Evolutionary conservation across 2,329 filamentous ascomycete genomes (phyloP).

Genomic region (Cordyceps fumosorosea): DNA sequence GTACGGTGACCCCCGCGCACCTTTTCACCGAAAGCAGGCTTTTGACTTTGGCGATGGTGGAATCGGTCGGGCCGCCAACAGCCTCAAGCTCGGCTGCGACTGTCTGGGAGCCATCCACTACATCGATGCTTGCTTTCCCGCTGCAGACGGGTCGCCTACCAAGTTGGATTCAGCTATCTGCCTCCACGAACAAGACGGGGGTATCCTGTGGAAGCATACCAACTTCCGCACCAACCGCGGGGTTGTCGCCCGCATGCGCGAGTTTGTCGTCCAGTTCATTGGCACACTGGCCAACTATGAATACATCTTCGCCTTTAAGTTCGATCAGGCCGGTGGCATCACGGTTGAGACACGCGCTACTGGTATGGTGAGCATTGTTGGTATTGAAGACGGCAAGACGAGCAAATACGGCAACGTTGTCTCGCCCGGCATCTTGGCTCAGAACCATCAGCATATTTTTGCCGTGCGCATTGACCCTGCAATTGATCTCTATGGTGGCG

Average conservation of each 20-base stretch:
- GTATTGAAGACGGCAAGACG: slow-evolving; percentile 49
- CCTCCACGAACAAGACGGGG: slow-evolving; percentile 64
- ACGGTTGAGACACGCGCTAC: slow-evolving; percentile 58
- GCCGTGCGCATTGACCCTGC: slow-evolving; percentile 58
- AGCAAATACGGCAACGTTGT: slow-evolving; percentile 56
- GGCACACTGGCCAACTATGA: slow-evolving; percentile 67
- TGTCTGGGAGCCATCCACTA: slow-evolving; percentile 62
- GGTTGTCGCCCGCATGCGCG: slow-evolving; percentile 52
- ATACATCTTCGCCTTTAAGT: slow-evolving; percentile 47
- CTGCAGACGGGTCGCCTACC: slow-evolving; percentile 45
- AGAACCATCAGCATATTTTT: slow-evolving; percentile 67
- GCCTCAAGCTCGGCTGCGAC: slow-evolving; percentile 62
- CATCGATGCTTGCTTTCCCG: slow-evolving; percentile 51
- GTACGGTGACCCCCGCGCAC: slow-evolving; percentile 58
- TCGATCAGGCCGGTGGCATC: slow-evolving; percentile 57
- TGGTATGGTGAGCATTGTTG: slow-evolving; percentile 55
- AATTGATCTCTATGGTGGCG: slow-evolving; percentile 41
- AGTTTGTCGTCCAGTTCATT: slow-evolving; percentile 62
- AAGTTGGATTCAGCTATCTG: slow-evolving; percentile 55
- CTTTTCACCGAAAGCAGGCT: slow-evolving; percentile 63
- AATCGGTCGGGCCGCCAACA: slow-evolving; percentile 60
- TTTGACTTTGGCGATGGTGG: slow-evolving; percentile 68
- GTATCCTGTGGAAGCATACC: slow-evolving; percentile 66
- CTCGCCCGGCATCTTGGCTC: slow-evolving; percentile 55
- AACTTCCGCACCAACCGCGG: slow-evolving; percentile 60